These are phyloP conservation scores for Trichoderma sp. DNA, from an alignment of 2,329 filamentous ascomycete genomes.

Conservation along the genomic window DNA sequence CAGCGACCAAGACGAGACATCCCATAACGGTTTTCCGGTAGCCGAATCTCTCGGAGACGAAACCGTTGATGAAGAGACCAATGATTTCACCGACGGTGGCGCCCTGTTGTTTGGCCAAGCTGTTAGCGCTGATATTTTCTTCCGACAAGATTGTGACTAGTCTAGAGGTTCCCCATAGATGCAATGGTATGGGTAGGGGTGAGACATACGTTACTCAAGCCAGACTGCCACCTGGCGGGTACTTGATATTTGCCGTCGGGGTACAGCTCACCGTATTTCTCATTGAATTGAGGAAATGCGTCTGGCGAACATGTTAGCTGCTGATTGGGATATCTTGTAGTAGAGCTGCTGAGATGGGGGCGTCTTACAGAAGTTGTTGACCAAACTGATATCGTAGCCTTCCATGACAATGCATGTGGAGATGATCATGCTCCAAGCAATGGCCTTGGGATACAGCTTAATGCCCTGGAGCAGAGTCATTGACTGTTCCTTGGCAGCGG, in stretches of 20 bases:
- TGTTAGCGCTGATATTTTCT: background rate
- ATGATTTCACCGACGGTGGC: conserved; percentile 57
- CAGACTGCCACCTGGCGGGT: conserved; percentile 61
- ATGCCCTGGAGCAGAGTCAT: conserved; percentile 77
- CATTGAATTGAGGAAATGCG: conserved; percentile 56
- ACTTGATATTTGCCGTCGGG: conserved; percentile 51
- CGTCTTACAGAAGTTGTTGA: conserved; percentile 71
- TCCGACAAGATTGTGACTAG: background rate
- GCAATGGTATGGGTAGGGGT: background rate
- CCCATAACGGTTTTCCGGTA: conserved; percentile 63
- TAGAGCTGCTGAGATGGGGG: background rate
- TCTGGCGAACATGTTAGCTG: conserved; percentile 30
- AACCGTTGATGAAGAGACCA: conserved; percentile 65
- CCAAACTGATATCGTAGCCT: conserved; percentile 77
- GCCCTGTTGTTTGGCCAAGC: conserved; percentile 20
- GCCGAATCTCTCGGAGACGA: conserved; percentile 64
- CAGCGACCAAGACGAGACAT: conserved; percentile 52
- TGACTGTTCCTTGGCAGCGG: conserved; percentile 60
- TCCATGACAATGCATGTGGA: conserved; percentile 93
- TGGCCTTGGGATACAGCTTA: conserved; percentile 81
- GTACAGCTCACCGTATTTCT: conserved; percentile 53
- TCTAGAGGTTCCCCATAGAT: background rate
- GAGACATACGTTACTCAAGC: conserved; percentile 51
- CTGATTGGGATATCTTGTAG: background rate
- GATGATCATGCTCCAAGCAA: conserved; percentile 79